Evolutionary conservation across 805 yeast genomes (phyloP), one percentile per base, ranked within the genome.

Genomic region (Yarrowia yakushimensis): DNA sequence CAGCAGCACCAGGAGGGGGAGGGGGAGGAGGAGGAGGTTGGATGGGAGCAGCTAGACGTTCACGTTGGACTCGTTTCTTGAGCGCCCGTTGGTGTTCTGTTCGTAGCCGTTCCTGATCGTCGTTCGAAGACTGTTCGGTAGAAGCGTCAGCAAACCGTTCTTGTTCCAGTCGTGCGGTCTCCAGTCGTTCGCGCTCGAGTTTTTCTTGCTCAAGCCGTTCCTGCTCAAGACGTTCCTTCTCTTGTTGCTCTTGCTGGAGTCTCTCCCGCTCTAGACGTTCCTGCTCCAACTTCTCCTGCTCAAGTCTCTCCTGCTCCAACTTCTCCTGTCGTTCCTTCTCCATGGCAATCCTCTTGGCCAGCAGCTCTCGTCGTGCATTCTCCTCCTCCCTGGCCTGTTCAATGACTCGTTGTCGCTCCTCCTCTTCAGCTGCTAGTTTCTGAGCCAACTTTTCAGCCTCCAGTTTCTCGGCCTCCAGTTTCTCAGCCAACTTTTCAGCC

Each of bases 301-400:
- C 25, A 9, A 28, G 37, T 13, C 25, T 9, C 18, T 28, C 37
- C 18, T 13, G 7, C 37, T 31, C 18, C 54, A 18, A 20, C 37
- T 20, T 13, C 39, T 46, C 54, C 27, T 13, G 2, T 13, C 34
- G 25, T 30, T 33, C 41, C 28, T 15, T 4, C 22, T 50, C 57
- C 23, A 50, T 39, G 1, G 57, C 57, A n/a, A 45, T 8, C 13
- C 52, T 2, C 27, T 45, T 18, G 10, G 52, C 52, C 52, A 30
- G 36, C 36, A 45, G 17, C 25, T 28, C 52, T 18, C 52, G n/a
- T 8, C 52, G 11, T 8, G 34, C 36, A 13, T 45, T 45, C 27
- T 45, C 52, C 41, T 34, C 57, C 41, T 31, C 42, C n/a, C 57
- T 20, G 15, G 41, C 41, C 30, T 48, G 30, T 13, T 45, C 33